Conservation (phyloP, 768 basidiomycete species). For the Daedalea quercina region DNA sequence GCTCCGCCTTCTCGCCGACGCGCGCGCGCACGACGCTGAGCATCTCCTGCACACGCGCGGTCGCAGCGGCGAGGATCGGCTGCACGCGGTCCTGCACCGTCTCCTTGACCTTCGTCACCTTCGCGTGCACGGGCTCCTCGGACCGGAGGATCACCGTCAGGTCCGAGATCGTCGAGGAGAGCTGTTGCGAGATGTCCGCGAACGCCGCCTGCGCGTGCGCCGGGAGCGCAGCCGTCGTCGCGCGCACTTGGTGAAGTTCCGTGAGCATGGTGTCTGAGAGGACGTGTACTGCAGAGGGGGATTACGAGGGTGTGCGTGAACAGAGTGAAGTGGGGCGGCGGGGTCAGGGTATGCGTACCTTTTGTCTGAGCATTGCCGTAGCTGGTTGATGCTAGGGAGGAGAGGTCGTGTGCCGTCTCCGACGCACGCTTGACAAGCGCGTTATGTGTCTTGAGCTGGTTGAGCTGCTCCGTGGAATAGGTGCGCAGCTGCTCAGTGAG, state of each 20-base stretch:
- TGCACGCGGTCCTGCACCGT: constrained; percentile 56
- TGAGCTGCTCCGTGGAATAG: constrained; percentile 67
- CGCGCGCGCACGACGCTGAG: constrained; percentile 14
- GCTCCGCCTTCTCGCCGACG: not conserved
- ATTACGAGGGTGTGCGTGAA: too few species aligned
- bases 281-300: constrained; percentile 36
- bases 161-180: constrained; percentile 47
- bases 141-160: constrained; percentile 47
- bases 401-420: constrained; percentile 59
- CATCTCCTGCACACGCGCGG: constrained; percentile 24
- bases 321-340: constrained; percentile 45
- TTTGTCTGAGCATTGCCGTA: constrained; percentile 46
- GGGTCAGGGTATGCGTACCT: constrained; percentile 30
- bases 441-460: constrained; percentile 61
- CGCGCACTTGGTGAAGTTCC: constrained; percentile 48
- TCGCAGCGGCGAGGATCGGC: constrained; percentile 48
- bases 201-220: constrained; percentile 51
- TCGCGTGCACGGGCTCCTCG: constrained; percentile 55
- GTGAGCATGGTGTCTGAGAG: constrained; percentile 61
- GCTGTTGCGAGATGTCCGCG: constrained; percentile 49
- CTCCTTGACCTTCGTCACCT: constrained; percentile 45
- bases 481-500: constrained; percentile 56
- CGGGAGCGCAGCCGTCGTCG: constrained; percentile 46
- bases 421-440: constrained; percentile 65
- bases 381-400: constrained; percentile 50